These are phyloP conservation scores for Atalantia buxifolia DNA, from an alignment of 345 rosid genomes.

Conservation along the genomic window DNA sequence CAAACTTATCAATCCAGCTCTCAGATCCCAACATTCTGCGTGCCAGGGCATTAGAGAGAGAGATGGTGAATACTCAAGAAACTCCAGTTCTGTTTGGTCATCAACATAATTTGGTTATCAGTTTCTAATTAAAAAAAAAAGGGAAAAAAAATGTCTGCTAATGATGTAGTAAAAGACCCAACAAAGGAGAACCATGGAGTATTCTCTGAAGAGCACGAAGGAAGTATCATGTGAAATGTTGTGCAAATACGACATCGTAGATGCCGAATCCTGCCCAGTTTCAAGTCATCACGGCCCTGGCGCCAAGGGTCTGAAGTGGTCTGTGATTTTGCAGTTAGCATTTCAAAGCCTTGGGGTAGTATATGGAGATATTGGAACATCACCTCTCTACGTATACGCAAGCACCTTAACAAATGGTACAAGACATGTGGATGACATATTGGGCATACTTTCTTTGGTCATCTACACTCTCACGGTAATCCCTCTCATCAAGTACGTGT, in stretches of 20 bases:
- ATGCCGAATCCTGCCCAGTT: conserved; percentile 34
- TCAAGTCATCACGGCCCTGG: conserved; percentile 3
- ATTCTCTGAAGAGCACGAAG: conserved; percentile 7
- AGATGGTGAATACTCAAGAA: not conserved
- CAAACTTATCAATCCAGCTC: too few relatives aligned
- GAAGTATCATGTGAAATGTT: conserved; percentile 26
- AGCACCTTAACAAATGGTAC: conserved; percentile 36
- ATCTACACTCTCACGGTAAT: conserved; percentile 51
- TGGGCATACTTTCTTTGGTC: conserved; percentile 56
- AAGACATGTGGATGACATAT: conserved; percentile 38
- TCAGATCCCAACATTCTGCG: not conserved
- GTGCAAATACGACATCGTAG: conserved; percentile 35
- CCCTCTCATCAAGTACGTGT: conserved; percentile 48
- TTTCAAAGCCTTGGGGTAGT: conserved; percentile 61
- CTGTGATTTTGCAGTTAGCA: conserved; percentile 41
- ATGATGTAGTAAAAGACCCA: not conserved
- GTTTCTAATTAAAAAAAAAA: not conserved
- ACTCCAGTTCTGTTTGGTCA: not conserved
- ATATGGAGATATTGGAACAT: conserved; percentile 61
- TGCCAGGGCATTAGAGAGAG: not conserved
- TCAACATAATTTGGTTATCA: not conserved
- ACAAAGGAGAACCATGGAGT: not conserved
- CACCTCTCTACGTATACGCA: conserved; percentile 48
- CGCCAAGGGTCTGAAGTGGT: conserved; percentile 35
- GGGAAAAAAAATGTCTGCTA: not conserved